Conservation (phyloP, 2,329 filamentous ascomycete species). For the Canariomyces notabilis region DNA sequence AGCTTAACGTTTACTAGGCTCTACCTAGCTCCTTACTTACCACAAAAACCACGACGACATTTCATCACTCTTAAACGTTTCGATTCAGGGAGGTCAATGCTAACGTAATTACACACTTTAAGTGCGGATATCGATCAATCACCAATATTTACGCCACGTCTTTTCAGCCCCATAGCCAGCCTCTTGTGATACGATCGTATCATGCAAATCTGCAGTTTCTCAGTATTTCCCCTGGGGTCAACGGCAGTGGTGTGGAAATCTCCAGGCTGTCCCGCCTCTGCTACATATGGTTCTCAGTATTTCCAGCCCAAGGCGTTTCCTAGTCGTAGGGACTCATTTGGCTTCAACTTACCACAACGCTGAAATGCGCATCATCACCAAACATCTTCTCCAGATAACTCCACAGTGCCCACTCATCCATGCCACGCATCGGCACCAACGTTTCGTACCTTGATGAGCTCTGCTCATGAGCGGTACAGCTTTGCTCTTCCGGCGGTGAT, state of each 20-base stretch:
- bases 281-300: too few relatives aligned
- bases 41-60: too few relatives aligned
- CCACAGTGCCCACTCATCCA: slow-evolving; percentile 8
- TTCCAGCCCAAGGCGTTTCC: too few relatives aligned
- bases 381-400: slow-evolving; percentile 1
- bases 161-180: too few relatives aligned
- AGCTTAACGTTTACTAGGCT: too few relatives aligned
- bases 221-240: not conserved
- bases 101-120: too few relatives aligned
- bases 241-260: not conserved
- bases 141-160: too few relatives aligned
- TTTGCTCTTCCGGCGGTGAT: not conserved
- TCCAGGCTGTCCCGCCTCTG: not conserved
- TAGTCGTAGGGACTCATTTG: not conserved
- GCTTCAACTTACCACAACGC: slow-evolving; percentile 1
- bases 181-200: too few relatives aligned
- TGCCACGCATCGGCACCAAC: slow-evolving; percentile 1
- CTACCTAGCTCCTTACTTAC: too few relatives aligned
- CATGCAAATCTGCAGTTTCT: not conserved
- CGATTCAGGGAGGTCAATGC: too few relatives aligned
- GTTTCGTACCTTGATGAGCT: not conserved
- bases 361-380: slow-evolving; percentile 5
- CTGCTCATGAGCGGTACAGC: not conserved
- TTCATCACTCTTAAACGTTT: too few relatives aligned
- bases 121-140: too few relatives aligned